Evolutionary conservation across 176 grass and related monocot genomes (phyloP), one percentile per base, ranked within the genome.

Genomic region (Rhynchospora breviuscula): DNA sequence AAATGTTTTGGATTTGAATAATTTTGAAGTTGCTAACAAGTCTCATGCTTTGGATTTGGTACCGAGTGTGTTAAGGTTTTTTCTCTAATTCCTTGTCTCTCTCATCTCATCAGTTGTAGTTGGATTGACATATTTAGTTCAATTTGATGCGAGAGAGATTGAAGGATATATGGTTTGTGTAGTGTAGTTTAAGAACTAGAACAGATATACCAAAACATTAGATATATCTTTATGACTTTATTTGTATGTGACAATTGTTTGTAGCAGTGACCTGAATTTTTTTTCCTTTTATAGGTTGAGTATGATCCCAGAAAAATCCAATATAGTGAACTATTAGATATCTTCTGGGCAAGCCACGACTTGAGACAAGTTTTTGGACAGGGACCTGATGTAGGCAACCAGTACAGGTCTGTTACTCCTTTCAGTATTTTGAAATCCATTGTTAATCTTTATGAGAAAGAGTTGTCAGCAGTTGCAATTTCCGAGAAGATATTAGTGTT

Each of bases 341-440:
- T 95, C 23, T 98, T 98, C 18, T 98, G 95, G 95, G 81, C 86
- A 77, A 95, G 88, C 70, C 95, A 98, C 25, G 95, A 98, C 87
- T 79, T 92, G 3, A 84, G 90, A 79, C 92, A 98, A 84, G 93
- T 93, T 48, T 95, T 99, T 57, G 96, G 96, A 18, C 96, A 99
- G 90, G 96, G 96, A 40, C 96, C 96, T 21, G 96, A 99, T 88
- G 96, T 99, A 63, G 96, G 96, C 23, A 91, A 93, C 63, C 96
- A 99, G 45, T 99, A 99, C 19, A 95, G 96, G 96, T n/a, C 4
- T 44, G 7, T 6, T 44, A 60, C 58, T 18, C 6, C 2, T 59
- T 45, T 18, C 5, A 0, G 68, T 47, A 53, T 10, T 21, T 29
- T 7, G 44, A 35, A 68, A 90, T 56, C 5, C 0, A 13, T 2